Percentiles rank a stretch among this genome's conserved stretches.
Evolutionary conservation across 805 yeast species (phyloP).

Genomic region (Groenewaldozyma salmanticensis): DNA sequence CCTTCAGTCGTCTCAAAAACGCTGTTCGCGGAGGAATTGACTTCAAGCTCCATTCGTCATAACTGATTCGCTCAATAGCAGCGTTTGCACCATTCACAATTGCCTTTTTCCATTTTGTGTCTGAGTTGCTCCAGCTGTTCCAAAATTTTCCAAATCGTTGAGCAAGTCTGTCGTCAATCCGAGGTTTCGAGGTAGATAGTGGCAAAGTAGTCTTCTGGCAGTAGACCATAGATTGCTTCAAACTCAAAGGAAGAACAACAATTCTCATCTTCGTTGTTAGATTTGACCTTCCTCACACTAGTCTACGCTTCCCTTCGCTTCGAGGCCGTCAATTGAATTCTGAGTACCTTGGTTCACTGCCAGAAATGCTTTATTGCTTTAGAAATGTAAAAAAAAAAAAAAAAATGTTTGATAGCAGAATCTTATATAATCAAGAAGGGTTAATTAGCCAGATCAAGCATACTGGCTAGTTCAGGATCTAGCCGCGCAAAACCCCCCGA

Average conservation of each 20-base stretch:
- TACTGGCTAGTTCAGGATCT: too few relatives aligned
- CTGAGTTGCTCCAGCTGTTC: slow-evolving; percentile 49
- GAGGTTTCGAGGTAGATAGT: slow-evolving; percentile 27
- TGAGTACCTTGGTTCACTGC: too few relatives aligned
- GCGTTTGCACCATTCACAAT: slow-evolving; percentile 45
- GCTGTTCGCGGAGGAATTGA: slow-evolving; percentile 64
- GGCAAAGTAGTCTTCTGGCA: slow-evolving; percentile 46
- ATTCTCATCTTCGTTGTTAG: slow-evolving; percentile 36
- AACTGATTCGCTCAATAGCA: slow-evolving; percentile 57
- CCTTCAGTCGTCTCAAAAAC: slow-evolving; percentile 39
- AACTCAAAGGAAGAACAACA: slow-evolving; percentile 63
- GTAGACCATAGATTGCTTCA: slow-evolving; percentile 49
- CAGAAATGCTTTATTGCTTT: too few relatives aligned
- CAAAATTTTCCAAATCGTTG: slow-evolving; percentile 49
- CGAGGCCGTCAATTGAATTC: too few relatives aligned
- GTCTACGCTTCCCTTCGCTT: too few relatives aligned
- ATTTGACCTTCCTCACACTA: too few relatives aligned
- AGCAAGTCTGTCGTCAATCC: slow-evolving; percentile 35
- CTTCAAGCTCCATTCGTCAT: slow-evolving; percentile 67
- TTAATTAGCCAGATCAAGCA: too few relatives aligned
- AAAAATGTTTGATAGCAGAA: too few relatives aligned
- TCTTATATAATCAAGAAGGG: too few relatives aligned
- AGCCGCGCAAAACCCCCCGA: too few relatives aligned
- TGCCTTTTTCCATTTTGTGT: slow-evolving; percentile 44
- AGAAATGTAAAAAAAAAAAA: too few relatives aligned